phyloP scores from a whole-genome alignment of 176 grass and related monocot genomes.

The Triticum timopheevii region DNA sequence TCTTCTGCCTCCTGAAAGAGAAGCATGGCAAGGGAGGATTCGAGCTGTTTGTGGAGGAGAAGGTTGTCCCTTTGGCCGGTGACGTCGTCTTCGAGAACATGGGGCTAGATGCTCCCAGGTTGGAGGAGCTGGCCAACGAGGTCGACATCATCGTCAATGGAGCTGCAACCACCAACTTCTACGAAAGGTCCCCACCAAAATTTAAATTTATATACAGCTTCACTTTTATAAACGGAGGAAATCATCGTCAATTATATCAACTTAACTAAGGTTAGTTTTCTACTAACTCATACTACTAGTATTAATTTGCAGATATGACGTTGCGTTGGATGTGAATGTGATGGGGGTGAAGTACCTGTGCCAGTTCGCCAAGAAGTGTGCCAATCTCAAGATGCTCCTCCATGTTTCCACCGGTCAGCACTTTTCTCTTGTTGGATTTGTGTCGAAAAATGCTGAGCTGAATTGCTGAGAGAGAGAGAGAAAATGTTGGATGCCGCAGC shows the following conservation, averaged over 20 bases:
- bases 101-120: conserved; percentile 40
- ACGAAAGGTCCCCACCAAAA: conserved; percentile 44
- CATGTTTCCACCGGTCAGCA: conserved; percentile 75
- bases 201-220: neutral
- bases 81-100: conserved; percentile 58
- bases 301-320: conserved; percentile 42
- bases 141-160: conserved; percentile 70
- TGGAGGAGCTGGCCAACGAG: conserved; percentile 43
- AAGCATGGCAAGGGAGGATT: conserved; percentile 51
- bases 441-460: too few species aligned
- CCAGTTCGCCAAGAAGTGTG: conserved; percentile 67
- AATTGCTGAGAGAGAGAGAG: neutral
- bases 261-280: neutral
- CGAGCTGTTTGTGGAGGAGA: conserved; percentile 46
- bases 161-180: conserved; percentile 77
- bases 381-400: conserved; percentile 63
- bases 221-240: neutral
- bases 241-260: neutral
- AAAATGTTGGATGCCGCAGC: conserved; percentile 6
- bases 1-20: conserved; percentile 64
- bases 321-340: conserved; percentile 57
- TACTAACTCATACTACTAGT: neutral
- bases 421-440: too few species aligned
- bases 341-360: conserved; percentile 57
- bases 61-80: conserved; percentile 64